Evolutionary conservation across 768 basidiomycete genomes (phyloP).

Genomic region (Tylopilus subfusipes): DNA sequence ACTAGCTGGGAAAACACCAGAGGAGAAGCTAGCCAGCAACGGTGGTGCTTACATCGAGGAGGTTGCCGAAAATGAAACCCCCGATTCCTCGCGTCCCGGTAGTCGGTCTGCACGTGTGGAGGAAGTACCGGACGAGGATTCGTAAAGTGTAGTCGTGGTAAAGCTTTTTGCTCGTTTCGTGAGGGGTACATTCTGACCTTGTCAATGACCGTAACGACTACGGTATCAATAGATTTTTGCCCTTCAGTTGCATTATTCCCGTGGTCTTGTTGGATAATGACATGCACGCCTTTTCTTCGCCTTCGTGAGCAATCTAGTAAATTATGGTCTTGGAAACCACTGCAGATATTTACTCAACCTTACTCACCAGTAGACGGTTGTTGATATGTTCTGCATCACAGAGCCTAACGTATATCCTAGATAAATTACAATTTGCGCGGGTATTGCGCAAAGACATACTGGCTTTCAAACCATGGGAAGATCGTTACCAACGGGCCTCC

Average conservation of each 20-base stretch:
- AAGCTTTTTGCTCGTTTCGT: background rate
- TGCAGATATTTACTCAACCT: background rate
- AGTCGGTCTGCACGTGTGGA: conserved; percentile 42
- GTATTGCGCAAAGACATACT: no score
- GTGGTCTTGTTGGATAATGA: background rate
- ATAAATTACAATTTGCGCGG: background rate
- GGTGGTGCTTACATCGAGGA: conserved; percentile 40
- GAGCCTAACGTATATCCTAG: no score
- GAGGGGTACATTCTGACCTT: background rate
- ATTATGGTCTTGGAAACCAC: background rate
- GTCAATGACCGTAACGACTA: background rate
- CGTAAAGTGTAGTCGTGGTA: conserved; percentile 7
- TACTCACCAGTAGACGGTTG: background rate
- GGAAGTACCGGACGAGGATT: conserved; percentile 43
- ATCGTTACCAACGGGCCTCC: no score
- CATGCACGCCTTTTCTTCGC: background rate
- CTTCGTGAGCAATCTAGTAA: background rate
- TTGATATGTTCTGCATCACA: background rate
- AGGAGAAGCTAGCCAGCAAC: conserved; percentile 40
- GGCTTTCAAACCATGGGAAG: no score
- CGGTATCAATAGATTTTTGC: background rate
- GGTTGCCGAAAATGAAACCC: conserved; percentile 31
- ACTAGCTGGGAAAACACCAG: conserved; percentile 25
- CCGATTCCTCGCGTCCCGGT: conserved; percentile 31
- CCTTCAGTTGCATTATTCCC: conserved; percentile 40